Conservation (phyloP, 1,139 yeast species). For the Protomyces gravidus region DNA sequence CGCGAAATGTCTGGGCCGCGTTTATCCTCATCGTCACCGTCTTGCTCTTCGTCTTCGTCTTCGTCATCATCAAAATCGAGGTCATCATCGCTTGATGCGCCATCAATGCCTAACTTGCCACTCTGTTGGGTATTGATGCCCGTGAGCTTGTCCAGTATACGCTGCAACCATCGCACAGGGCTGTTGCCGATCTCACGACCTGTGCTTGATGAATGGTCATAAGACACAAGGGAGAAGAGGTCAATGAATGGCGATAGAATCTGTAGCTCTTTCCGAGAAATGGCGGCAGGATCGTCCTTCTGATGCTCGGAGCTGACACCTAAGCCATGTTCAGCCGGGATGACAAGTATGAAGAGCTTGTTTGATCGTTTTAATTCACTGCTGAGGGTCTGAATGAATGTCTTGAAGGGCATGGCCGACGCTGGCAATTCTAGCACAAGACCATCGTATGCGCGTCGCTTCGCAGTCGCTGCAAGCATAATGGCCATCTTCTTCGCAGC, state of each 20-base stretch:
- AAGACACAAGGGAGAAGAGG: conserved; percentile 15
- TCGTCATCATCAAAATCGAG: background rate
- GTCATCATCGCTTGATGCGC: background rate
- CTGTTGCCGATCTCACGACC: conserved; percentile 14
- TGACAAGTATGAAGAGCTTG: conserved; percentile 9
- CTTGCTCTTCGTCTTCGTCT: conserved; percentile 3
- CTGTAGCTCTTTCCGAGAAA: background rate
- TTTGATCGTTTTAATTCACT: background rate
- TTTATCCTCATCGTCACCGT: conserved; percentile 2
- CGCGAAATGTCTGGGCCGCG: background rate
- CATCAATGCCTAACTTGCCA: background rate
- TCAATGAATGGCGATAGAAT: conserved; percentile 13
- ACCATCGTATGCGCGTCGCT: conserved; percentile 3
- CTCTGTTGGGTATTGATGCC: background rate
- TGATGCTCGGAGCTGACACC: background rate
- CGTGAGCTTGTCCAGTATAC: conserved; percentile 10
- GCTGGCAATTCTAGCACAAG: conserved; percentile 4
- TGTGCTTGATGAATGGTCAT: conserved; percentile 8
- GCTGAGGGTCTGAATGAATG: conserved; percentile 8
- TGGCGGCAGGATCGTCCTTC: background rate
- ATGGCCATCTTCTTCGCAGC: background rate
- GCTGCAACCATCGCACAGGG: conserved; percentile 17
- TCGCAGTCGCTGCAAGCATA: background rate
- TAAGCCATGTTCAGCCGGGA: conserved; percentile 14
- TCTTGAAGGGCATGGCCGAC: conserved; percentile 6